Base-by-base conservation (phyloP, 768 basidiomycete species). In the Pholiota molesta region DNA sequence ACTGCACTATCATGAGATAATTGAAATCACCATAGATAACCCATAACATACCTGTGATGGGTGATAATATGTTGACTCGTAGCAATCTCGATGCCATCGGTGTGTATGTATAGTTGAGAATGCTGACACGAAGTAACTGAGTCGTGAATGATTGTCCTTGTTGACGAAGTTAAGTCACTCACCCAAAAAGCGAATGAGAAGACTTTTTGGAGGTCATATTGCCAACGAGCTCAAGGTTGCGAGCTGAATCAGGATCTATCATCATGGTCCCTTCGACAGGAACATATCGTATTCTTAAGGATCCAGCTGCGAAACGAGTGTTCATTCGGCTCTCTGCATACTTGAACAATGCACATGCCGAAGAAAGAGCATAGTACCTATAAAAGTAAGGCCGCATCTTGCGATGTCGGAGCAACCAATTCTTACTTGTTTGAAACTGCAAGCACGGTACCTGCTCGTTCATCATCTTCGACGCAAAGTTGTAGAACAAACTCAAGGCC, bases 221-320 rank as follows among this genome's bases (percentile, higher is more conserved):
- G 9, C 80, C 85, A 16, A 97, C 90, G 1, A 99, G 80, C 70
- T 99, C 97, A 6, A 99, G 82, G 71, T 97, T 95, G 44, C 85
- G 84, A 2, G 88, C 92, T 0, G 92, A 95, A 63, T 95, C 95
- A 0, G 88, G 83, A 70, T 99, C 97, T 65, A 99, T 91, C 83
- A 97, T 84, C 91, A 98, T 92, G 0, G 94, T 96, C 0, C 96
- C 96, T 71, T 96, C 92, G 0, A 92, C 87, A 1, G 91, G 86
- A 1, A 85, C 78, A 68, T 91, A 95, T 21, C 86, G 81, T 58
- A 95, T 92, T 35, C 87, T 83, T 23, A 95, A 78, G 9, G 93
- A 93, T 3, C 77, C 79, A 0, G 82, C 73, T 1, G 91, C 82
- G 71, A 92, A 98, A 14, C 86, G 83, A 0, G 83, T 85, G 65